Evolutionary conservation across 768 basidiomycete species (phyloP), one percentile per base, ranked within the genome.

Genomic region (Mycena sanguinolenta): DNA sequence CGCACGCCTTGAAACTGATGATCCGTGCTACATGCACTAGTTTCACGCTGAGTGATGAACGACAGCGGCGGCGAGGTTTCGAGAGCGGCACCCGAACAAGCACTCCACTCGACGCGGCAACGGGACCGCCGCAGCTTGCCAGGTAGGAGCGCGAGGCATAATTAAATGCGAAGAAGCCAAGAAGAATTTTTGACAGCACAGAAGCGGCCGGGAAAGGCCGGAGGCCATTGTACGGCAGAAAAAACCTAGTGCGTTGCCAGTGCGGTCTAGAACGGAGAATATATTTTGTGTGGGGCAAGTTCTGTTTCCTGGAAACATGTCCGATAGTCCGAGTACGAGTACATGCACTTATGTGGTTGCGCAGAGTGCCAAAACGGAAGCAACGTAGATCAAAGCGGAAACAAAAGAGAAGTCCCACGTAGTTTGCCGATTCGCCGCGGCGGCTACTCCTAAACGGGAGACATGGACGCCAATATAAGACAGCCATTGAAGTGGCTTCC

Each of bases 31-130:
- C 58, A 44, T 23, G 44, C 27, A 49, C 52, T 7, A 60, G 67
- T 63, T 68, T 62, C 67, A 68, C 1, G n/a, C n/a, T n/a, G n/a
- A n/a, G n/a, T n/a, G n/a, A n/a, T n/a, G 5, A 30, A 52, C 53
- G 59, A 68, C 53, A 62, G 60, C 38, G 8, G 52, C 65, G 52
- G 63, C 10, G 63, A 64, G 63, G 54, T 57, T 17, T 4, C 12
- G 10, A 13, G 3, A 3, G 38, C n/a, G 61, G 30, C 32, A 25
- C 16, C 53, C 67, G 67, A 68, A 38, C 34, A 68, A 62, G 53
- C 44, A 23, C 53, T 44, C 59, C 59, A 60, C 1, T 38, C n/a
- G 6, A 46, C 46, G 28, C 67, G 59, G 67, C 62, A 32, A 34
- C 50, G 58, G 39, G 28, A n/a, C 34, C 44, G 66, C 66, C 53